Evolutionary conservation across 164 flowering plant species (phyloP), one percentile per base, ranked within the genome.

Genomic region (Sextonia rubra): DNA sequence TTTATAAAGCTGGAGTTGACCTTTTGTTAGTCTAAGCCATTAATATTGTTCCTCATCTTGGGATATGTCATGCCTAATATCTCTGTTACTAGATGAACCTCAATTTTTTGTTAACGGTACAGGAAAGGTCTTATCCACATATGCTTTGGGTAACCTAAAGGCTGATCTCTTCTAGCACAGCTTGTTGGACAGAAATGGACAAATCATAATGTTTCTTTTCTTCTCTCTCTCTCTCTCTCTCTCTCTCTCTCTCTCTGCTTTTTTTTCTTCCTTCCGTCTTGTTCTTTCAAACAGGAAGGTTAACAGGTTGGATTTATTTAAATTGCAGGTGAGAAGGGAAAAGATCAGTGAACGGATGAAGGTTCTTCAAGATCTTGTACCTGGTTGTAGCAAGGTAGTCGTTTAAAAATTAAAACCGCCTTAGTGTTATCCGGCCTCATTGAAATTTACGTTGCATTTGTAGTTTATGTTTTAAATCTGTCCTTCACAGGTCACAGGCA

Each of bases 291-390:
- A 37, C 44, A 37, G 11, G 44, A 29, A 69, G 30, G n/a, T 15
- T 29, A 69, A 27, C 30, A 11, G 30, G 56, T 48, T 60, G 71
- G 26, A 30, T 64, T 27, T 9, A 26, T 62, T 64, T 60, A 60
- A 27, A 17, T 55, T 65, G 58, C 71, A 95, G 99, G 92, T 95
- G 66, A 86, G 98, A 73, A 87, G 98, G 83, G 98, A 91, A 79
- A 95, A 90, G 74, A 93, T 95, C 71, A 95, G 99, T 82, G 98
- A 95, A 80, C 85, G 99, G 83, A 95, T 93, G 97, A 93, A 95
- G 75, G 91, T 89, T 82, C 92, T 95, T 76, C 99, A 95, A 80
- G 99, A 95, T 78, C 97, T 95, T 70, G 98, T 93, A 14, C 99
- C 98, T 74, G 98, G 98, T 77, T 95, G 98, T 82, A 91, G 86